Percentiles rank a stretch among this genome's conserved stretches.
Evolutionary conservation across 495 filamentous ascomycete species (phyloP).

Genomic region (Penicillium paradoxum): DNA sequence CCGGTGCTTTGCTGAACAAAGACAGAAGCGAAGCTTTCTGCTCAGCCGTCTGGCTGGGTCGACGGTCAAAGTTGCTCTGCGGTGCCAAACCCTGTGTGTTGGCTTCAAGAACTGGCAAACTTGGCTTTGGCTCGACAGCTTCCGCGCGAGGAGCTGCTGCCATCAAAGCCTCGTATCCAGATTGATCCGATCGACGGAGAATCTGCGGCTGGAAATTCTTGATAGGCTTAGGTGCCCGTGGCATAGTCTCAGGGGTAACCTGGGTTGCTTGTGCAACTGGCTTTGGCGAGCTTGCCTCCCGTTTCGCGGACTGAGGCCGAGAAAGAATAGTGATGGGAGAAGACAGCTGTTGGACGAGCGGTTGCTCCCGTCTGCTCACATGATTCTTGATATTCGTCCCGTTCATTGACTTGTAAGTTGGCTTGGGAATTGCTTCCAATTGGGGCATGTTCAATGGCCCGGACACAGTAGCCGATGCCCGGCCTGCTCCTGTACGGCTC

Average conservation of each 20-base stretch:
- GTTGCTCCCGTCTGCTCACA: conserved; percentile 14
- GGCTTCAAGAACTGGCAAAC: conserved; percentile 4
- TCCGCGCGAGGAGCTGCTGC: conserved; percentile 5
- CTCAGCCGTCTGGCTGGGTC: conserved; percentile 47
- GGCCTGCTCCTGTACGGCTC: conserved; percentile 11
- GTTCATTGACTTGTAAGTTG: conserved; percentile 13
- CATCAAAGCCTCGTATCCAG: conserved; percentile 23
- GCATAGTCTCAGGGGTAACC: conserved; percentile 13
- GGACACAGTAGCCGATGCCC: conserved; percentile 45
- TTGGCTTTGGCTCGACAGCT: conserved; percentile 12
- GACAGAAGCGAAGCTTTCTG: conserved; percentile 67
- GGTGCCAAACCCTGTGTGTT: conserved; percentile 6
- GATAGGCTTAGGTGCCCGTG: conserved; percentile 26
- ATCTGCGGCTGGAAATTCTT: conserved; percentile 59
- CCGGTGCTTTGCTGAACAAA: conserved; percentile 59
- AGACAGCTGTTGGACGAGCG: conserved; percentile 22
- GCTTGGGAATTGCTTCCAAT: conserved; percentile 38
- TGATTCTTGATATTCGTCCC: conserved; percentile 22
- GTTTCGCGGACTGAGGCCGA: conserved; percentile 36
- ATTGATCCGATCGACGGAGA: conserved; percentile 48
- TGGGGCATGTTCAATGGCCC: conserved; percentile 48
- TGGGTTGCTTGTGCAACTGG: conserved; percentile 14
- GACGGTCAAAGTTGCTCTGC: conserved; percentile 30
- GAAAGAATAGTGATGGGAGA: conserved; percentile 44
- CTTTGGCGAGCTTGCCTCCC: conserved; percentile 20